These are phyloP conservation scores for Desmodesmus armatus DNA, from an alignment of 139 green algal species.

Conservation along the genomic window DNA sequence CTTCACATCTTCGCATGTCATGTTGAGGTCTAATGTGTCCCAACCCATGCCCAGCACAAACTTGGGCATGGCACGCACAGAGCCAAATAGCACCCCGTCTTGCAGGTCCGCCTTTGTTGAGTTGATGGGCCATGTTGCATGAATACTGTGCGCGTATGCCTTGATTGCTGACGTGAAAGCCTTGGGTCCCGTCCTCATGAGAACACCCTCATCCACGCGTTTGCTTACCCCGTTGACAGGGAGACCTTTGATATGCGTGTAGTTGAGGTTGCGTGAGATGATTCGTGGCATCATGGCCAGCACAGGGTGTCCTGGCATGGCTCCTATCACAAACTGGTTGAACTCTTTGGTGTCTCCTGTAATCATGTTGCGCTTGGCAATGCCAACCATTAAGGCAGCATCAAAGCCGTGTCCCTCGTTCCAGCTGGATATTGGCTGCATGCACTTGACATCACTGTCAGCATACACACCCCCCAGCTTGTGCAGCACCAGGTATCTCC, in stretches of 20 bases:
- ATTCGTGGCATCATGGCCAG: constrained; percentile 22
- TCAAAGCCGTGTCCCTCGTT: constrained; percentile 28
- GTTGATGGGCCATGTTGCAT: constrained; percentile 15
- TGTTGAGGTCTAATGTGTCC: constrained; percentile 38
- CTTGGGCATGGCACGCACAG: constrained; percentile 36
- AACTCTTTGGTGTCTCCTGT: constrained; percentile 17
- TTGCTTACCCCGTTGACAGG: not conserved
- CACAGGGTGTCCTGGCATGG: constrained; percentile 32
- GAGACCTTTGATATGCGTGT: not conserved
- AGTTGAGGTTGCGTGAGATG: constrained; percentile 32
- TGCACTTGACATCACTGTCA: constrained; percentile 44
- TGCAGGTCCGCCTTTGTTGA: constrained; percentile 11
- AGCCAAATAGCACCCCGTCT: constrained; percentile 25
- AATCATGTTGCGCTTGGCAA: constrained; percentile 23
- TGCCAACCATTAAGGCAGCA: constrained; percentile 20
- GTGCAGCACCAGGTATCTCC: constrained; percentile 35
- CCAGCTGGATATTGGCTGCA: constrained; percentile 42
- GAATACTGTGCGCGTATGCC: not conserved
- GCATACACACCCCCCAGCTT: constrained; percentile 40
- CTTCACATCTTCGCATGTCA: constrained; percentile 37
- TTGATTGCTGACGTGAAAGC: constrained; percentile 23
- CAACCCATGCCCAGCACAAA: constrained; percentile 42
- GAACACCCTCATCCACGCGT: not conserved
- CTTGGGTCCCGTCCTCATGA: constrained; percentile 11
- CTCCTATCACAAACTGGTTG: constrained; percentile 41